Base-by-base conservation (phyloP, 768 basidiomycete genomes). In the Mycena galericulata region DNA sequence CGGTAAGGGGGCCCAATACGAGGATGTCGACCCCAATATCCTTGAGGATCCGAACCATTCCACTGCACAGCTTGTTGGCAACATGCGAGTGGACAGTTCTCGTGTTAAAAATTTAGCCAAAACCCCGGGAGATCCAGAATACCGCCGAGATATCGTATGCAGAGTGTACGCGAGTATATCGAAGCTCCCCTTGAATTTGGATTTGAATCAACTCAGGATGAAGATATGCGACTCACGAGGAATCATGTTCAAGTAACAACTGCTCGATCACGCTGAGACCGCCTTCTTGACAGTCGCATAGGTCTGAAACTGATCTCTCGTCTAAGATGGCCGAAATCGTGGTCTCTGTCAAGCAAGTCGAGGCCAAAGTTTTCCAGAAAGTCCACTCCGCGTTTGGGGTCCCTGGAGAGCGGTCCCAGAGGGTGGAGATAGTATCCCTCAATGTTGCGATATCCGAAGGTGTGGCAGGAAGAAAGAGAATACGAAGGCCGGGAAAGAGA, bases 201-300 rank as follows among this genome's bases (percentile, higher is more conserved):
- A 27, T 6, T 2, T 24, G 9, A 54, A 38, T 54, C 34, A 14
- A n/a, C 8, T 27, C n/a, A 7, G 22, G 18, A n/a, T 36, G 4
- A 22, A 32, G 2, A 22, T 5, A 4, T 8, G 49, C 6, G n/a
- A 46, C 57, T 59, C 45, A 59, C 57, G 2, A 12, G 43, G 20
- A 32, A 32, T 34, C 57, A 27, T 46, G 45, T 24, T 8, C n/a
- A 46, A 38, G 18, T 15, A 61, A 34, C n/a, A 61, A 24, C 1
- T 22, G 34, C 26, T 61, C 59, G 9, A 61, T 61, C 36, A 61
- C 34, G 18, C 59, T 49, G 24, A 61, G 59, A 4, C 26, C 26
- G 26, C 8, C 47, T 20, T 36, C 34, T 0, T 40, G 8, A 50
- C 59, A 61, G 1, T 17, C 26, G 5, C 34, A 20, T 17, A 47